These are phyloP conservation scores for Albophoma yamanashiensis DNA, from an alignment of 2,329 filamentous ascomycete genomes.

Conservation along the genomic window DNA sequence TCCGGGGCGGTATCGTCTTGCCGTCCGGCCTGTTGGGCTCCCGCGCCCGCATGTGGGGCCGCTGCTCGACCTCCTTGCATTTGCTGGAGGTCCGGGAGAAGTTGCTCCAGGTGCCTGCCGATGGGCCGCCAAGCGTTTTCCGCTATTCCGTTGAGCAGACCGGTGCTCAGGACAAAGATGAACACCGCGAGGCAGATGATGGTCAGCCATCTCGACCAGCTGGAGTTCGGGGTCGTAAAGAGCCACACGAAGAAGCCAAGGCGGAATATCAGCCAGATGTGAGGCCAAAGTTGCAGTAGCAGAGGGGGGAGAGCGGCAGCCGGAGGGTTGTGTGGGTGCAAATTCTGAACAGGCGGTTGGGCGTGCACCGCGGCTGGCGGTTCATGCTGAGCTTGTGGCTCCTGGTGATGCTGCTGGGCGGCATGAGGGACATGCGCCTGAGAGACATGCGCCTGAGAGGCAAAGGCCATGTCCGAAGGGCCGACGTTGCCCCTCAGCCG, in stretches of 20 bases:
- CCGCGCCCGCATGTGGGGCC: slow-evolving; percentile 9
- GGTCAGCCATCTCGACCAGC: slow-evolving; percentile 48
- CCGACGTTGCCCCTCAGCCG: slow-evolving; percentile 12
- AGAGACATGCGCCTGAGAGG: slow-evolving; percentile 1
- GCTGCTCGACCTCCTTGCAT: slow-evolving; percentile 11
- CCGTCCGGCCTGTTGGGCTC: slow-evolving; percentile 12
- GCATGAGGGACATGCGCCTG: neutral
- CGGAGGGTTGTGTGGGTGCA: slow-evolving; percentile 29
- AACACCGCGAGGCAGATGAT: slow-evolving; percentile 41
- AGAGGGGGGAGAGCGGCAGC: slow-evolving; percentile 20
- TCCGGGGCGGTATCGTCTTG: slow-evolving; percentile 32
- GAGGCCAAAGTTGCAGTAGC: slow-evolving; percentile 38
- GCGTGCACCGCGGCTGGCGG: slow-evolving; percentile 6
- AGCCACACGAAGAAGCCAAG: slow-evolving; percentile 53
- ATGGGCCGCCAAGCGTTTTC: slow-evolving; percentile 47
- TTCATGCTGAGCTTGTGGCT: slow-evolving; percentile 5
- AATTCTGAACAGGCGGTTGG: slow-evolving; percentile 10
- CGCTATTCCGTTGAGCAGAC: slow-evolving; percentile 42
- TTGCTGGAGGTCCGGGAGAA: slow-evolving; percentile 41
- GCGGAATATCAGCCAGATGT: slow-evolving; percentile 50
- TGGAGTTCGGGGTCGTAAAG: slow-evolving; percentile 47
- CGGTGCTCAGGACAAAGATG: slow-evolving; percentile 50
- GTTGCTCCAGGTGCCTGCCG: slow-evolving; percentile 45
- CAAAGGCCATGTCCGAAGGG: slow-evolving; percentile 4
- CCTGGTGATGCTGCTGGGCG: slow-evolving; percentile 8